A percentile compares a stretch with the other conserved stretches of the same genome.
Conservation (phyloP, 352 stramenopile genomes). For the Globisporangium splendens region DNA sequence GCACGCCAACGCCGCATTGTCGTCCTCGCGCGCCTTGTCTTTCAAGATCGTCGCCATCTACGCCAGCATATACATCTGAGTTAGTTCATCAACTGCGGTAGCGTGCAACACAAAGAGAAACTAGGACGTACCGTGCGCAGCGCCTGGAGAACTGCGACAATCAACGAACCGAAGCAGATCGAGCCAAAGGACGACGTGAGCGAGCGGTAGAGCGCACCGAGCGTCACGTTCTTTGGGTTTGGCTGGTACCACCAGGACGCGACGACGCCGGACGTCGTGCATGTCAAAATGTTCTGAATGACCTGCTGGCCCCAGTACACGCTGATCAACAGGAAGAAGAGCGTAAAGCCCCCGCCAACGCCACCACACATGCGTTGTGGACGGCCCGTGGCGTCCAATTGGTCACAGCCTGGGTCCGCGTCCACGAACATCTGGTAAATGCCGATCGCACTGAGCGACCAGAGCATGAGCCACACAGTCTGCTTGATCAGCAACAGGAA, state of each 20-base stretch:
- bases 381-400: conserved; percentile 24
- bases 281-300: conserved; percentile 82
- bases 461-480: conserved; percentile 69
- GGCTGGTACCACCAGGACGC: conserved; percentile 86
- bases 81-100: not conserved
- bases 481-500: conserved; percentile 70
- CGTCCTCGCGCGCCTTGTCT: conserved; percentile 66
- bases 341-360: conserved; percentile 40
- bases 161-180: conserved; percentile 83
- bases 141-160: conserved; percentile 84
- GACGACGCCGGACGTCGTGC: conserved; percentile 73
- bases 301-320: conserved; percentile 86
- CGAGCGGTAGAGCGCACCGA: conserved; percentile 74
- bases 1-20: conserved; percentile 73
- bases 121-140: conserved; percentile 47
- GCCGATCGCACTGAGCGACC: conserved; percentile 60
- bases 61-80: conserved; percentile 7
- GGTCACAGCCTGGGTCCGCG: conserved; percentile 54
- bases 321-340: conserved; percentile 83
- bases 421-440: conserved; percentile 75
- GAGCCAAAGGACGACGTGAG: conserved; percentile 77
- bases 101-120: not conserved
- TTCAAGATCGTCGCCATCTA: conserved; percentile 66
- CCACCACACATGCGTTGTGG: conserved; percentile 54
- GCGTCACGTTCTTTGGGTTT: conserved; percentile 44